A percentile compares a stretch with the other conserved stretches of the same genome.
phyloP scores from a whole-genome alignment of 192 early-diverging fungal genomes.

The Funneliformis geosporum region DNA sequence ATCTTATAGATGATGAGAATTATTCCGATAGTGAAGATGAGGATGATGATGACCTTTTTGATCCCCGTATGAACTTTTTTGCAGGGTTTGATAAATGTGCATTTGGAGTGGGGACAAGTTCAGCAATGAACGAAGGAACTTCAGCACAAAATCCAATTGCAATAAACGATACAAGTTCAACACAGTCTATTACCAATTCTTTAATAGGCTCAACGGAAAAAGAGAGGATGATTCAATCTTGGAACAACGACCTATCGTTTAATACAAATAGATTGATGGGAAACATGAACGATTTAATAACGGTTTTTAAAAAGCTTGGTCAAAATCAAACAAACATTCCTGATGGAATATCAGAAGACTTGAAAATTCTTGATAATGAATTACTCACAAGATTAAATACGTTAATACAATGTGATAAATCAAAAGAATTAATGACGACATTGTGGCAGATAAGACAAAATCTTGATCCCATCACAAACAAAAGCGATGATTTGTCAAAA shows the following conservation, averaged over 20 bases:
- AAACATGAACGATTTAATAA: not conserved
- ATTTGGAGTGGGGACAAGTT: not conserved
- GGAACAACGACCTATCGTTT: not conserved
- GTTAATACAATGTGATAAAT: not conserved
- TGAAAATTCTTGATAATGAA: not conserved
- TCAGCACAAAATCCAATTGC: no score
- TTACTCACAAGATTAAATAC: not conserved
- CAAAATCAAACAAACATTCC: not conserved
- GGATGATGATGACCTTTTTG: not conserved
- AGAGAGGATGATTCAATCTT: not conserved
- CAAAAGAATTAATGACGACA: not conserved
- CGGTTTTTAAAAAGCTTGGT: not conserved
- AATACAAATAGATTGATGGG: not conserved
- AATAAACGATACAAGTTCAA: not conserved
- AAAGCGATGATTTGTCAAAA: no score
- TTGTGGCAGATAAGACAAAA: constrained; percentile 1
- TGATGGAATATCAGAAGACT: no score
- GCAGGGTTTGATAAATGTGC: not conserved
- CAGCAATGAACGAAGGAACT: not conserved
- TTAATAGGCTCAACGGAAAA: not conserved
- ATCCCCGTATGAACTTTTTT: not conserved
- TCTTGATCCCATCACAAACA: no score
- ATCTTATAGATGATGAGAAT: not conserved
- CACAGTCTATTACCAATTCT: not conserved
- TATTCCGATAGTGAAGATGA: constrained; percentile 1